Base-by-base conservation (phyloP, 306 rosid species). In the Cucurbita ficifolia region DNA sequence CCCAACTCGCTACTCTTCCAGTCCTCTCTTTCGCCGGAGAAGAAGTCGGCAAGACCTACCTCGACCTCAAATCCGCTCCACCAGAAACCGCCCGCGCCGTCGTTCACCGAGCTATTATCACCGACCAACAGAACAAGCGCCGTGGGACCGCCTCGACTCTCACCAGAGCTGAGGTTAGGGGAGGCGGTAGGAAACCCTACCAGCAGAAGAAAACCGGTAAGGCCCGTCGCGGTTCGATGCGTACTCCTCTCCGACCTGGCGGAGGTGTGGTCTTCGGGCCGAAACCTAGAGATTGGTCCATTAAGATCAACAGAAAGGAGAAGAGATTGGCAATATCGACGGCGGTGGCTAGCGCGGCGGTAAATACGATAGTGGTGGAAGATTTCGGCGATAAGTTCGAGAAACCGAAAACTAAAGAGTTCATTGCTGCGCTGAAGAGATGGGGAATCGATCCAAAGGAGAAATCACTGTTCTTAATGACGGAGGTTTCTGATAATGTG, bases 141-240 rank as follows among this genome's bases (percentile, higher is more conserved):
- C 97, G 97, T 12, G 96, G 99, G 57, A 94, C 99, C 0, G 99
- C 99, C 36, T 94, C 99, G 10, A 94, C 97, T 3, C 90, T 91
- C 75, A 94, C 97, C 0, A 88, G 97, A 21, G 92, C 22, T 0
- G 96, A 91, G 85, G 99, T 94, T 24, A 12, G 96, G 0, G 99
- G 97, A 5, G 99, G 97, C 0, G 99, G 99, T 7, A 52, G 40
- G 16, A 94, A 94, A 17, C 99, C 99, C 67, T 94, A 81, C 79
- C 81, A 83, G 0, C 97, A 91, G 80, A 91, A 91, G 91, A 91
- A 89, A 10, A 89, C 97, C 3, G 99, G 99, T 5, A 84, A 82
- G 18, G 99, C 97, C 57, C 85, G 99, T 0, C 90, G 75, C 0
- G 99, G 99, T 4, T 94, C 99, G 0, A 81, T 2, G 5, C 79